Evolutionary conservation across 495 filamentous ascomycete species (phyloP), one percentile per base, ranked within the genome.

Genomic region (Penicillium mononematosum): DNA sequence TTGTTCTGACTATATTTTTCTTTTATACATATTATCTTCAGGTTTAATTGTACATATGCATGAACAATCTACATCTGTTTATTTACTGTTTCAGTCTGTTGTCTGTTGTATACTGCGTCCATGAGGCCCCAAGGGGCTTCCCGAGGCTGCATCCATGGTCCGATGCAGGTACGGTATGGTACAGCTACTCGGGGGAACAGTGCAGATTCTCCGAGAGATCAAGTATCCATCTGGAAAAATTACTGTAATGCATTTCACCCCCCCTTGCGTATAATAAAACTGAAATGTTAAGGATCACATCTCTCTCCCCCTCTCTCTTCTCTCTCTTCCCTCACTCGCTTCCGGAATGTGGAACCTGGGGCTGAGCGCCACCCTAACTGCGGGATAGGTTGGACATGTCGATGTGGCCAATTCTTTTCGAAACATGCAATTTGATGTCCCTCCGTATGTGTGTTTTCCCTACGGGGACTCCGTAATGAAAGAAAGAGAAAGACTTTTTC

Each of bases 321-420:
- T 4, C 22, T 24, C 22, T 24, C 22, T 41, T 36, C 25, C 17
- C 42, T 22, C 34, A 29, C 31, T 58, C 58, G 43, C 55, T 52
- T 52, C 39, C 43, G 42, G 56, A 41, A 58, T 51, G 60, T 63
- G 58, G 59, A 67, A 42, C 52, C 60, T 60, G 63, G 59, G 66
- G 63, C 66, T 62, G 63, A 64, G 45, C 62, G 63, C 66, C 63
- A 68, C 59, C 20, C 50, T 47, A 34, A 60, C 54, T 50, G 42
- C 48, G 53, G 48, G 56, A 32, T 32, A 44, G 46, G 46, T 49
- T 36, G 32, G 45, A 45, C 45, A 41, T 47, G 45, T 27, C 44
- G 36, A 39, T 39, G 36, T 39, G 36, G 36, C 36, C 36, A 39
- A 17, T 39, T 16, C 27, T 45, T 27, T 27, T 43, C 34, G 54